These are phyloP conservation scores for Trichosporon faecale DNA, from an alignment of 1,284 basidiomycete species.

Conservation along the genomic window DNA sequence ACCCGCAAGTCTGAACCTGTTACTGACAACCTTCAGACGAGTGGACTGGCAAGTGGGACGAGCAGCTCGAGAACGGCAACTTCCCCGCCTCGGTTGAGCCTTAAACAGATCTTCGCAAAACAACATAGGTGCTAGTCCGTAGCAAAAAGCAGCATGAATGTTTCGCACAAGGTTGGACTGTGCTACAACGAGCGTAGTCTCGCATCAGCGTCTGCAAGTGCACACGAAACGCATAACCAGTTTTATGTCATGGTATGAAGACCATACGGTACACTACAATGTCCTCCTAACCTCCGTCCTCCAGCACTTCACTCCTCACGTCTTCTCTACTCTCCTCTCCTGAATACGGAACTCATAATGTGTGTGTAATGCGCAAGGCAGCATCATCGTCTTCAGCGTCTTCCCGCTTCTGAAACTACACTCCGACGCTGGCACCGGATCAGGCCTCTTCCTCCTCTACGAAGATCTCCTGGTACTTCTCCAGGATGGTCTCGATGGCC, in stretches of 20 bases:
- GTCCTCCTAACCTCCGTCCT: background rate
- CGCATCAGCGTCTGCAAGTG: background rate
- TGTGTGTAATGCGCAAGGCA: background rate
- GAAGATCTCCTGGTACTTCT: slow-evolving; percentile 81
- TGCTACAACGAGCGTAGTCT: no score
- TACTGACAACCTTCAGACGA: slow-evolving; percentile 59
- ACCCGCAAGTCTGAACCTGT: background rate
- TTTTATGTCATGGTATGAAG: background rate
- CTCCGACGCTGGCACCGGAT: background rate
- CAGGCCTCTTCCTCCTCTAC: slow-evolving; percentile 60
- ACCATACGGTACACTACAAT: background rate
- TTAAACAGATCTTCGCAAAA: slow-evolving; percentile 34
- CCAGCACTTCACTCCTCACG: background rate
- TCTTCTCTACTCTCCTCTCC: background rate
- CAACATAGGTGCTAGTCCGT: background rate
- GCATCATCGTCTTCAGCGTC: background rate
- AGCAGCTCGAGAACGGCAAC: slow-evolving; percentile 84
- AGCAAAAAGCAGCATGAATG: slow-evolving; percentile 14
- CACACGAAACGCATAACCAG: background rate
- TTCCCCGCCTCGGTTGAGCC: slow-evolving; percentile 88
- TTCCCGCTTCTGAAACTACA: background rate
- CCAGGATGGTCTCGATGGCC: slow-evolving; percentile 82
- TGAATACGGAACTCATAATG: background rate
- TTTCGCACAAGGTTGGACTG: background rate
- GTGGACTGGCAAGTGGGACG: slow-evolving; percentile 86